Evolutionary conservation across 139 green algal species (phyloP).

Genomic region (Chlamydomonas incerta): DNA sequence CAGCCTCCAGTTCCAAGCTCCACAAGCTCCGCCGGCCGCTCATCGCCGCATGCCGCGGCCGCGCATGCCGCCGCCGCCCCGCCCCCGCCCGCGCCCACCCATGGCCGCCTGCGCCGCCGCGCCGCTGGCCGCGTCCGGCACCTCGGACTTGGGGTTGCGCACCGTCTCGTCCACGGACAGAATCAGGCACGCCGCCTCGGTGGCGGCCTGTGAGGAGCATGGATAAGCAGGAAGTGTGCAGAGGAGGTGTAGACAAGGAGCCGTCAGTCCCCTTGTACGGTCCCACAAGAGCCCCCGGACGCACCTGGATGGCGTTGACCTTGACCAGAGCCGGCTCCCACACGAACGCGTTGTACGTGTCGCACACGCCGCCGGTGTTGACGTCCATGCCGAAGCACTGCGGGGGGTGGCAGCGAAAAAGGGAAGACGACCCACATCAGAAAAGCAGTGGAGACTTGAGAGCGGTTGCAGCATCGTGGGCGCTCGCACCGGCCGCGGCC

Average conservation of each 20-base stretch:
- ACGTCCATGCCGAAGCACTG: slow-evolving; percentile 95
- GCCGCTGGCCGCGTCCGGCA: slow-evolving; percentile 57
- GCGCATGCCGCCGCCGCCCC: slow-evolving; percentile 14
- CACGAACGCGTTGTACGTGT: slow-evolving; percentile 95
- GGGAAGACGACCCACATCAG: too few species aligned
- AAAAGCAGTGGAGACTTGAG: too few species aligned
- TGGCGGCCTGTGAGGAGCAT: slow-evolving; percentile 72
- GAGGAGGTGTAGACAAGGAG: too few species aligned
- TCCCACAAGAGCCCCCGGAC: too few species aligned
- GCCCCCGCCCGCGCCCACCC: slow-evolving; percentile 15
- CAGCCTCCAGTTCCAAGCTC: too few species aligned
- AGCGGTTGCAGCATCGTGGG: too few species aligned
- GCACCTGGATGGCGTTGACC: slow-evolving; percentile 90
- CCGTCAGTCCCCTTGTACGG: too few species aligned
- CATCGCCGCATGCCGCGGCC: slow-evolving; percentile 36
- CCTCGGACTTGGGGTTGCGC: slow-evolving; percentile 87
- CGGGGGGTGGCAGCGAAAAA: not conserved
- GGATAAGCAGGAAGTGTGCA: not conserved
- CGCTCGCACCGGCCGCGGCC: too few species aligned
- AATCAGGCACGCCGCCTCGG: slow-evolving; percentile 96
- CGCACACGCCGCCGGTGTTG: slow-evolving; percentile 93
- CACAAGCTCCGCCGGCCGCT: not conserved
- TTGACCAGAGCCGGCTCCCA: slow-evolving; percentile 97
- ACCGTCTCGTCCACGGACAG: slow-evolving; percentile 98
- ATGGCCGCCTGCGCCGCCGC: slow-evolving; percentile 54